phyloP scores from a whole-genome alignment of 768 basidiomycete genomes.

The Clitopilus passeckerianus region DNA sequence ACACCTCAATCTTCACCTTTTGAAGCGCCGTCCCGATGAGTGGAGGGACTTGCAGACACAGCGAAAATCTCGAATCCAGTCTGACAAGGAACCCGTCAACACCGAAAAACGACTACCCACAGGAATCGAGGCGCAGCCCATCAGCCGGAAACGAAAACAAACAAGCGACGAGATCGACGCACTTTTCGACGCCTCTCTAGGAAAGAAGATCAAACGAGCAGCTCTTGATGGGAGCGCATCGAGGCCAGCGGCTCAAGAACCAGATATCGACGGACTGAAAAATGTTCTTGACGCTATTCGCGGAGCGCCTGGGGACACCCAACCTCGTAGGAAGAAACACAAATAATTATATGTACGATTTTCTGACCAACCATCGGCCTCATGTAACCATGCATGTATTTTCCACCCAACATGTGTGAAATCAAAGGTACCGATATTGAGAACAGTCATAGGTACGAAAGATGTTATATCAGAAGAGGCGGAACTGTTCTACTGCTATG shows the following conservation, averaged over 20 bases:
- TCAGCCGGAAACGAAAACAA: conserved; percentile 39
- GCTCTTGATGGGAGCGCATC: conserved; percentile 26
- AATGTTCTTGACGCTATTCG: conserved; percentile 58
- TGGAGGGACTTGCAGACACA: conserved; percentile 76
- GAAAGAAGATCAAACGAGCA: conserved; percentile 55
- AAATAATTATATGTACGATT: background rate
- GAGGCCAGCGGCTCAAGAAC: background rate
- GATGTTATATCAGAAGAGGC: background rate
- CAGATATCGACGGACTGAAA: conserved; percentile 28
- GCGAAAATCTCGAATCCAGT: conserved; percentile 19
- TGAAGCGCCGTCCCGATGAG: conserved; percentile 74
- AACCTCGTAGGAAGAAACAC: conserved; percentile 21
- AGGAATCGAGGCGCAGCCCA: conserved; percentile 4
- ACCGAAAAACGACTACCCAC: background rate
- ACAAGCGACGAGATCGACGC: conserved; percentile 70
- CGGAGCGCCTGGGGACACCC: conserved; percentile 46
- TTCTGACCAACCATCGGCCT: conserved; percentile 1
- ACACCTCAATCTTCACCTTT: conserved; percentile 71
- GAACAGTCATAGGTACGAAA: too few relatives aligned
- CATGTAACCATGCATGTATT: background rate
- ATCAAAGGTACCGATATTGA: too few relatives aligned
- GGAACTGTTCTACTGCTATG: background rate
- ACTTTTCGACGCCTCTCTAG: conserved; percentile 55
- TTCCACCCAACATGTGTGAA: too few relatives aligned
- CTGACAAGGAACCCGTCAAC: background rate